phyloP scores from a whole-genome alignment of 139 green algal genomes.

The Chlorella ohadii region DNA sequence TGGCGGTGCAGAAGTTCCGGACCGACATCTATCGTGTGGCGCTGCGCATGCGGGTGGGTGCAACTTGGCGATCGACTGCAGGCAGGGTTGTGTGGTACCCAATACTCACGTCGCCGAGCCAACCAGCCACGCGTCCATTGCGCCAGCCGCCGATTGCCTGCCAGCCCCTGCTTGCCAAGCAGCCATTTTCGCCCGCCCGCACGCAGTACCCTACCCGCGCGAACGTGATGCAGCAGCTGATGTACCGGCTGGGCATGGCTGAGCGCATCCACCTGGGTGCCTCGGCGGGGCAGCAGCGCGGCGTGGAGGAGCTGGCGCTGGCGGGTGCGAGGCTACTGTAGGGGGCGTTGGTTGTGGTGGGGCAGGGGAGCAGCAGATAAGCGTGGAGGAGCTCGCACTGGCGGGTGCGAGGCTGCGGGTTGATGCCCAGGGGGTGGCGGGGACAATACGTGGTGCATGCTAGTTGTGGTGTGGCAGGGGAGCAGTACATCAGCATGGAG shows the following conservation, averaged over 20 bases:
- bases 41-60: slow-evolving; percentile 27
- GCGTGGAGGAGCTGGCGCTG: slow-evolving; percentile 36
- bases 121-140: too few relatives aligned
- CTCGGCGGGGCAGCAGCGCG: neutral
- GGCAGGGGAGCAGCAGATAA: neutral
- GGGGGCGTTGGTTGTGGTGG: too few relatives aligned
- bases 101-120: too few relatives aligned
- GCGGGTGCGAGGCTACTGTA: neutral
- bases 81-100: too few relatives aligned
- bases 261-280: slow-evolving; percentile 70
- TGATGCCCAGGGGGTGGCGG: too few relatives aligned
- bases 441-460: too few relatives aligned
- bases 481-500: too few relatives aligned
- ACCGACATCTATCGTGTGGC: slow-evolving; percentile 43
- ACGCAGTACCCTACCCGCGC: slow-evolving; percentile 39
- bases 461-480: too few relatives aligned
- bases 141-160: too few relatives aligned
- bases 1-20: slow-evolving; percentile 44
- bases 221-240: slow-evolving; percentile 38
- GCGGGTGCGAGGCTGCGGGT: neutral
- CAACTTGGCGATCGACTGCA: too few relatives aligned
- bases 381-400: slow-evolving; percentile 36
- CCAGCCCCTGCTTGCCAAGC: too few relatives aligned
- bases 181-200: neutral
- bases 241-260: slow-evolving; percentile 80